Evolutionary conservation across 2,329 filamentous ascomycete species (phyloP).

Genomic region (Chaetomium globosum): DNA sequence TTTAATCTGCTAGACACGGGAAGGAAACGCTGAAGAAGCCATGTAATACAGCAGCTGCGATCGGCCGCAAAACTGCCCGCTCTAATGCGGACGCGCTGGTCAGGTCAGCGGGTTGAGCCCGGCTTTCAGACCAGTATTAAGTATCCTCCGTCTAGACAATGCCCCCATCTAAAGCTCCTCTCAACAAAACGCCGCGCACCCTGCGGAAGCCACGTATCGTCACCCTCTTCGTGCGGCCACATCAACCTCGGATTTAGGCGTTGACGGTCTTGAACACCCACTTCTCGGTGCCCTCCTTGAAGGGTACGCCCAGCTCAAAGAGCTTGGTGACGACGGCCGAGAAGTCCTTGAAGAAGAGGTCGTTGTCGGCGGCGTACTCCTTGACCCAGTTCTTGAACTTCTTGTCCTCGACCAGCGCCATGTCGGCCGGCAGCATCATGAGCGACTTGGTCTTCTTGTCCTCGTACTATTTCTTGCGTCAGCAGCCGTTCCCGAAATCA

Average conservation of each 20-base stretch:
- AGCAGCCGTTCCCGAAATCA: not conserved
- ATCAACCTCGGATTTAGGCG: conserved; percentile 40
- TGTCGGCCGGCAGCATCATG: conserved; percentile 97
- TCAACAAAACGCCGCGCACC: not conserved
- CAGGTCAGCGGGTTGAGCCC: not conserved
- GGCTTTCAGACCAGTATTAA: conserved; percentile 11
- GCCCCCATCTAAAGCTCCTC: not conserved
- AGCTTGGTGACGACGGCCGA: conserved; percentile 75
- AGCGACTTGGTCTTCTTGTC: conserved; percentile 83
- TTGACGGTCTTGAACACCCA: conserved; percentile 66
- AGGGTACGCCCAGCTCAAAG: conserved; percentile 93
- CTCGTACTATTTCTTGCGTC: conserved; percentile 64
- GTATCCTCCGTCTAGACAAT: conserved; percentile 11
- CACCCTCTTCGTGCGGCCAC: not conserved
- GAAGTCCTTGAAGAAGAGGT: conserved; percentile 93
- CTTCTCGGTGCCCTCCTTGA: conserved; percentile 64
- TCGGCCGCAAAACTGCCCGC: conserved; percentile 14
- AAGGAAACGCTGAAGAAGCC: conserved; percentile 25
- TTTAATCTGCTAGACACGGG: conserved; percentile 5
- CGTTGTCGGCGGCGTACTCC: conserved; percentile 88
- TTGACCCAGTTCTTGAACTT: conserved; percentile 77
- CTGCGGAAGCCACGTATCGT: not conserved
- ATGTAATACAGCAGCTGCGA: conserved; percentile 20
- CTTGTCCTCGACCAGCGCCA: conserved; percentile 86
- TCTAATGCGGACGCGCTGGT: conserved; percentile 3